Base-by-base conservation (phyloP, 305 asterid species). In the Fraxinus angustifolia region DNA sequence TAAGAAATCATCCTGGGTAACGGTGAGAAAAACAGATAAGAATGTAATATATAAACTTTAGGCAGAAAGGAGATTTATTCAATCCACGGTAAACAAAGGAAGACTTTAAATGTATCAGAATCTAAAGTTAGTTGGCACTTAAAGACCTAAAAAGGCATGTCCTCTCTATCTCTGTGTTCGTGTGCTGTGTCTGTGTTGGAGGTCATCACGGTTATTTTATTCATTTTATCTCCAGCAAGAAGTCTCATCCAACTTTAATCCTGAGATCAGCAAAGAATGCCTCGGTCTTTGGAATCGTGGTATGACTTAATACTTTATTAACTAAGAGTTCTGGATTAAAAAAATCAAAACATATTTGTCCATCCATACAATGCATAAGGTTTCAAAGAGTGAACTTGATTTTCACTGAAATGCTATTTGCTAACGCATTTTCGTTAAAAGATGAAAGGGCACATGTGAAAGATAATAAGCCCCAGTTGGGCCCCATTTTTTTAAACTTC, bases 1-100 rank as follows among this genome's bases (percentile, higher is more conserved):
- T 86, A 96, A 91, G 90, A 96, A 96, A 90, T 96, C 99, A 83
- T 96, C 99, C 99, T 96, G 91, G 79, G 85, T 50, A 81, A 74
- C 75, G 79, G 74, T 35, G 70, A 33, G 21, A 60, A 72, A 75
- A 17, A 10, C n/a, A 17, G 56, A 48, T 76, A 30, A 78, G 84
- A 76, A 67, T 33, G 33, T 17, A 26, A 8, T 65, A 50, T 21
- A 12, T 31, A 30, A 42, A 11, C n/a, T 45, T 45, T 45, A 78
- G 45, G 1, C 45, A 38, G 45, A 38, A 65, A 65, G 23, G 56
- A 62, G 31, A 42, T 19, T 40, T 58, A 26, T 65, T 75, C 60
- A 81, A 40, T 38, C 72, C 36, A 8, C 65, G 58, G 26, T 23
- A 58, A 68, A 40, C 14, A 6, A 38, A 77, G 72, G 8, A 36